Evolutionary conservation across 2,329 filamentous ascomycete genomes (phyloP), one percentile per base, ranked within the genome.

Genomic region (Helotiales sp.): DNA sequence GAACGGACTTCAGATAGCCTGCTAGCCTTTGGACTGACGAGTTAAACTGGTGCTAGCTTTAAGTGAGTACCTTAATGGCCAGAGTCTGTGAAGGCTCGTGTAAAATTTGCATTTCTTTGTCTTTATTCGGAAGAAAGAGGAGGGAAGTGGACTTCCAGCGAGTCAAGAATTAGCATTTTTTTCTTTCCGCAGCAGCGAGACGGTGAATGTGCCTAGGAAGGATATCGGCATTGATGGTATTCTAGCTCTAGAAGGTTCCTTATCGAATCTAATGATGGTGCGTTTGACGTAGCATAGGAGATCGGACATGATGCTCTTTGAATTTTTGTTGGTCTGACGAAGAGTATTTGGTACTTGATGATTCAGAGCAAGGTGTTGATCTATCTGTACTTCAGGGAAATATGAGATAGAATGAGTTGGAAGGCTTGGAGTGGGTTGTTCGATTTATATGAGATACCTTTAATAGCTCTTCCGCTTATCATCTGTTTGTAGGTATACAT

Each of bases 161-260:
- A 83, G 73, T 0, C 78, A 76, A 4, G 67, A 67, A 34, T 66
- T 64, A 17, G 80, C 76, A 37, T 78, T 82, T 1, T 65, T 63
- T 67, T 82, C 81, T 63, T 67, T 82, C 81, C 15, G 81, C 80
- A 0, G 78, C 75, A 2, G 72, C 55, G 5, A 82, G 70, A 17
- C 74, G 3, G 76, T 78, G 64, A 78, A 80, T 0, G 81, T 82
- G 60, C 76, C 79, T 0, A 82, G 78, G 17, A 82, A 82, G 78
- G 17, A 82, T 76, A 69, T 78, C 79, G 50, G 76, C 75, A 17
- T 24, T 70, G 1, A 63, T 63, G 24, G 72, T 71, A n/a, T n/a
- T n/a, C n/a, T n/a, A 13, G 70, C 66, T 7, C 71, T 68, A 6
- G 65, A 69, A 4, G 65, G 64, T 28, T 73, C 71, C 17, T 66